Evolutionary conservation across 192 early-diverging fungal species (phyloP).

Genomic region (Coemansia javaensis): DNA sequence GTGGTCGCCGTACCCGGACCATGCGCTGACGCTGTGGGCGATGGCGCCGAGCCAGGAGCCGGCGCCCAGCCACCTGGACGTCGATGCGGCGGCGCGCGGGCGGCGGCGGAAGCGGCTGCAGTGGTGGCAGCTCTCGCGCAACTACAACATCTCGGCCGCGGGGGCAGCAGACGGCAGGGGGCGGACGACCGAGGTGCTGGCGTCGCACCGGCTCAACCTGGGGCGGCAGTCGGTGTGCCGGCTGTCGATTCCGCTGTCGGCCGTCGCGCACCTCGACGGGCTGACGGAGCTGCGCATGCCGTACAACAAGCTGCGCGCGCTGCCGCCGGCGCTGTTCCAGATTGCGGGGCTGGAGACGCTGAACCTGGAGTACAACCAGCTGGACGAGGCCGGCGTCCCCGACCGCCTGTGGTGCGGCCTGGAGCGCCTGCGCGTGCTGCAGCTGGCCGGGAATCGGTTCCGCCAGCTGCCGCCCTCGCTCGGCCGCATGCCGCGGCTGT

Average conservation of each 20-base stretch:
- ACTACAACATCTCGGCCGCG: slow-evolving; percentile 3
- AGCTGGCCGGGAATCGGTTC: slow-evolving; percentile 30
- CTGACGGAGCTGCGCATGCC: slow-evolving; percentile 44
- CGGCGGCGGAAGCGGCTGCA: slow-evolving; percentile 16
- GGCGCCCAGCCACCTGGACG: neutral
- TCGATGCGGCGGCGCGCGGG: neutral
- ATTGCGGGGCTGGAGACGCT: slow-evolving; percentile 39
- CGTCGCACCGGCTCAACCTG: slow-evolving; percentile 37
- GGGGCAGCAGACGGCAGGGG: too few relatives aligned
- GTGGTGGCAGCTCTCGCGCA: slow-evolving; percentile 37
- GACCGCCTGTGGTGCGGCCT: slow-evolving; percentile 20
- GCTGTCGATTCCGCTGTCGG: slow-evolving; percentile 20
- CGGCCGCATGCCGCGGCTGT: slow-evolving; percentile 28
- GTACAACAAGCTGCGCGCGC: slow-evolving; percentile 28
- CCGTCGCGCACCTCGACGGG: slow-evolving; percentile 7
- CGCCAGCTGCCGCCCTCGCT: slow-evolving; percentile 22
- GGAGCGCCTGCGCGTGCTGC: slow-evolving; percentile 28
- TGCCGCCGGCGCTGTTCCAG: slow-evolving; percentile 31
- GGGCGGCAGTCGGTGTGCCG: slow-evolving; percentile 29
- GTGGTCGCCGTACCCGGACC: slow-evolving; percentile 49
- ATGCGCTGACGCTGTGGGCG: slow-evolving; percentile 45
- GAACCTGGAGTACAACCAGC: slow-evolving; percentile 32
- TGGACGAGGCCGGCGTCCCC: slow-evolving; percentile 10
- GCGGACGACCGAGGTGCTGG: slow-evolving; percentile 31
- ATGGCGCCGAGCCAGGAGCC: neutral